phyloP scores from a whole-genome alignment of 352 stramenopile genomes.

The Ophiocytium majus region DNA sequence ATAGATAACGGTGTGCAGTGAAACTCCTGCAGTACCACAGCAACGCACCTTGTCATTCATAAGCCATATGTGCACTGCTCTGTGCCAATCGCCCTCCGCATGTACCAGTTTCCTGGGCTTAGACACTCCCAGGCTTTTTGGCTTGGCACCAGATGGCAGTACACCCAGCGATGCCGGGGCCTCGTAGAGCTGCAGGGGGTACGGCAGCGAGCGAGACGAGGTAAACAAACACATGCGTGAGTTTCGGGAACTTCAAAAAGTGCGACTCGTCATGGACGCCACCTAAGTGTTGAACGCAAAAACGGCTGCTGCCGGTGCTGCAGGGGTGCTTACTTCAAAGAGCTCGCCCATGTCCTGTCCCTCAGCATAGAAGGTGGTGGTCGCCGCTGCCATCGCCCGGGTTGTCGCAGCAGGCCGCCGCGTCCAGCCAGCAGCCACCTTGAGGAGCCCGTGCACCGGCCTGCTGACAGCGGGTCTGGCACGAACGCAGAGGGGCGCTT shows the following conservation, averaged over 20 bases:
- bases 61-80: constrained; percentile 49
- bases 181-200: constrained; percentile 3
- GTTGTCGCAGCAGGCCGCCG: too few species aligned
- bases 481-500: too few species aligned
- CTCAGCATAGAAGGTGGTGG: not conserved
- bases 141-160: constrained; percentile 18
- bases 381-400: too few species aligned
- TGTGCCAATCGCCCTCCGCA: constrained; percentile 42
- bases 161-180: constrained; percentile 10
- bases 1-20: too few species aligned
- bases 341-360: constrained; percentile 44
- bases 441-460: too few species aligned
- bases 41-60: constrained; percentile 36
- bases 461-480: too few species aligned
- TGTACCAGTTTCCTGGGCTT: constrained; percentile 49
- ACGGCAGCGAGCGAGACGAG: not conserved
- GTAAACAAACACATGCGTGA: not conserved
- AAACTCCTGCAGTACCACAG: too few species aligned
- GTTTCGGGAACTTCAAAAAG: not conserved
- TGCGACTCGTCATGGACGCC: not conserved
- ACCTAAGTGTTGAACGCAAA: not conserved
- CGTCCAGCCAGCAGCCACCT: too few species aligned
- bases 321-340: constrained; percentile 35
- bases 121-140: constrained; percentile 18
- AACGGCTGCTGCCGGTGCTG: not conserved